phyloP scores from a whole-genome alignment of 805 yeast genomes.

The Ogataea degrootiae region DNA sequence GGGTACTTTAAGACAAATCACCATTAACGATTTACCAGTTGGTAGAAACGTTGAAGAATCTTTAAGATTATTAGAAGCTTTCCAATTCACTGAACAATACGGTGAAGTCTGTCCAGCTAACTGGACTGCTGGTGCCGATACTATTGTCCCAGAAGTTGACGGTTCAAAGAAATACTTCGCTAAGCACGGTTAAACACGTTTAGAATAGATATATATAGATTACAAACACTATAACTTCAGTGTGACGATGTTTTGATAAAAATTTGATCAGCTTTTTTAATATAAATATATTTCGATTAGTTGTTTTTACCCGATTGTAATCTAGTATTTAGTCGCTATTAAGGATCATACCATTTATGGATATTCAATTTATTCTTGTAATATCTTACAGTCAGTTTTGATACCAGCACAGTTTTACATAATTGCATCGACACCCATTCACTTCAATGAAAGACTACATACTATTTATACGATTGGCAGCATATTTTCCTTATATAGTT shows the following conservation, averaged over 20 bases:
- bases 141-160: conserved; percentile 79
- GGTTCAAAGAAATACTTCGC: conserved; percentile 77
- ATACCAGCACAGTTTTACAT: no score
- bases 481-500: no score
- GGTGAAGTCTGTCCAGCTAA: conserved; percentile 99
- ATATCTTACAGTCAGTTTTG: not conserved
- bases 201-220: not conserved
- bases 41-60: conserved; percentile 99
- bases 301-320: not conserved
- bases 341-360: no score
- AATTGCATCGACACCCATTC: no score
- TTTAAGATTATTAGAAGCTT: conserved; percentile 94
- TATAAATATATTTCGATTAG: not conserved
- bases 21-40: conserved; percentile 98
- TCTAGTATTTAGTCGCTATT: no score
- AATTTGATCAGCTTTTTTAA: not conserved
- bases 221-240: not conserved
- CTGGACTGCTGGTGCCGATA: conserved; percentile 95
- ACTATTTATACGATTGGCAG: no score
- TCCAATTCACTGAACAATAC: conserved; percentile 98
- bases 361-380: not conserved
- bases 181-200: conserved; percentile 32
- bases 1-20: conserved; percentile 91
- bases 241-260: not conserved
- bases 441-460: no score